phyloP scores from a whole-genome alignment of 75 land plant genomes.

The Isoetes taiwanensis region DNA sequence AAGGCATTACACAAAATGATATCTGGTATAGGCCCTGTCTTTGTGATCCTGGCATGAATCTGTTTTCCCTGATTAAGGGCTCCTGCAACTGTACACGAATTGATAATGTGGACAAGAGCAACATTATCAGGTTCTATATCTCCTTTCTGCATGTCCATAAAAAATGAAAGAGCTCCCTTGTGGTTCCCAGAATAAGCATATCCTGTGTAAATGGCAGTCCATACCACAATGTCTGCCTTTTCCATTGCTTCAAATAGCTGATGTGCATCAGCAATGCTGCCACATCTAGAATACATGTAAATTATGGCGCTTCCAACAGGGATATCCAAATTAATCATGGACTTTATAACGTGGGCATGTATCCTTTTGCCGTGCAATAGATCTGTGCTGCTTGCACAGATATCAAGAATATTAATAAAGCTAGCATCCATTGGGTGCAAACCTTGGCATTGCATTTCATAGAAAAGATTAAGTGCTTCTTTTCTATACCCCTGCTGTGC shows the following conservation, averaged over 20 bases:
- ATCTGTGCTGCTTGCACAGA: too few relatives aligned
- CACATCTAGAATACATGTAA: slow-evolving; percentile 16
- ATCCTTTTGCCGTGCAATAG: too few relatives aligned
- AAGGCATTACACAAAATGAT: slow-evolving; percentile 44
- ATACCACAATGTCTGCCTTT: background rate
- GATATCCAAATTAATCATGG: slow-evolving; percentile 2
- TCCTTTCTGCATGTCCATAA: background rate
- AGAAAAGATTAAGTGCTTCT: too few relatives aligned
- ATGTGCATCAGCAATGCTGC: background rate
- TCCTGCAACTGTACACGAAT: slow-evolving; percentile 19
- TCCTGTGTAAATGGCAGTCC: slow-evolving; percentile 9
- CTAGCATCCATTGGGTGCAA: too few relatives aligned
- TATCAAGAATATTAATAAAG: too few relatives aligned
- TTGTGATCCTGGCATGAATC: slow-evolving; percentile 45
- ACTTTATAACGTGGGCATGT: background rate
- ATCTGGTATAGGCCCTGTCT: slow-evolving; percentile 21
- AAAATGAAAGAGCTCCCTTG: background rate
- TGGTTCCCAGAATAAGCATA: background rate
- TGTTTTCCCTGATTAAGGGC: slow-evolving; percentile 44
- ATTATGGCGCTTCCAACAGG: slow-evolving; percentile 10
- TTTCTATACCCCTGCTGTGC: too few relatives aligned
- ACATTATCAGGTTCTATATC: slow-evolving; percentile 21
- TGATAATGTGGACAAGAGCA: slow-evolving; percentile 41
- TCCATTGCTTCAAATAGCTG: background rate
- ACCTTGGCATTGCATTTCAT: too few relatives aligned